Conservation (phyloP, 352 stramenopile species). For the Pythium periplocum region DNA sequence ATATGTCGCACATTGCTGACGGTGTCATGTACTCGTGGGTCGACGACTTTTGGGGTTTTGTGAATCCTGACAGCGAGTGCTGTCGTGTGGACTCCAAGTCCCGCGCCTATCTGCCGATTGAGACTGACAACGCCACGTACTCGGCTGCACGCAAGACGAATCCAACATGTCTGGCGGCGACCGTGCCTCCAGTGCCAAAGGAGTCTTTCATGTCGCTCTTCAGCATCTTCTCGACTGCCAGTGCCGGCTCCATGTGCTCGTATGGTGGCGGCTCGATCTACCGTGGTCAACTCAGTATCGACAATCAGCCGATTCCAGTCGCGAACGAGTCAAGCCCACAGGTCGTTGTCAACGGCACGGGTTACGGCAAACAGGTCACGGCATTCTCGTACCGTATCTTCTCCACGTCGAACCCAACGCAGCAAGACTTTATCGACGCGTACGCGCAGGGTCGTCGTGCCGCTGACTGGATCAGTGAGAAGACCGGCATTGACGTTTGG, state of each 20-base stretch:
- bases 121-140: constrained; percentile 29
- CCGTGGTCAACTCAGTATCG: constrained; percentile 60
- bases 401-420: constrained; percentile 32
- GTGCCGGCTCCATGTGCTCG: constrained; percentile 37
- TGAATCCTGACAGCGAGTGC: constrained; percentile 54
- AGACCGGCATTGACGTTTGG: constrained; percentile 63
- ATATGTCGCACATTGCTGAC: constrained; percentile 41
- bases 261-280: constrained; percentile 63
- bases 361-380: constrained; percentile 43
- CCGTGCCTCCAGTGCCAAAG: constrained; percentile 29
- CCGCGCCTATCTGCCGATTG: constrained; percentile 35
- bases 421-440: constrained; percentile 31
- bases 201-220: constrained; percentile 69
- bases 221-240: constrained; percentile 54
- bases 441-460: constrained; percentile 56
- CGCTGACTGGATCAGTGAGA: constrained; percentile 60
- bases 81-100: constrained; percentile 41
- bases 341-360: constrained; percentile 45
- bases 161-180: constrained; percentile 34
- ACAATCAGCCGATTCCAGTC: constrained; percentile 45
- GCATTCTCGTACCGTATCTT: constrained; percentile 68
- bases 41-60: constrained; percentile 72
- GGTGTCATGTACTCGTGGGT: constrained; percentile 60
- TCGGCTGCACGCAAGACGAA: constrained; percentile 12
- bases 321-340: constrained; percentile 18